Evolutionary conservation across 1,139 yeast species (phyloP), one percentile per base, ranked within the genome.

Genomic region (Kazachstania sp.): DNA sequence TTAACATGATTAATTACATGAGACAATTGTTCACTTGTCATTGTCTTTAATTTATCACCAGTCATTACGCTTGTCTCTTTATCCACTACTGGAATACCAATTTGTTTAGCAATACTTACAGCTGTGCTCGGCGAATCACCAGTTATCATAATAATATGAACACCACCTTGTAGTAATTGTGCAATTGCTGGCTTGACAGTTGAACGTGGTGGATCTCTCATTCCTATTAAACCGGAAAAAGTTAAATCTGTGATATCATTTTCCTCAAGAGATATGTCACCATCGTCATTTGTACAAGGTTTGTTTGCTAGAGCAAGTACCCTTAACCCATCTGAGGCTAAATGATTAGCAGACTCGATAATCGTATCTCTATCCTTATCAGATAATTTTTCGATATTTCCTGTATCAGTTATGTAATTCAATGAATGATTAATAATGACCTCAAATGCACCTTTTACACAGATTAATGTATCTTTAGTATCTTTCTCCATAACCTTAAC

Each of bases 131-230:
- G 95, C 39, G 90, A 78, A 66, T 92, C 98, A 56, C 98, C 98
- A 16, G 98, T 92, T 56, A 92, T 88, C 97, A 92, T 92, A 46
- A 92, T 85, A n/a, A 92, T 88, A 62, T 86, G 95, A 37, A 92
- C 97, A 44, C 97, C 95, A 52, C 97, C 95, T 60, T 81, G 81
- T 74, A 87, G 75, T 52, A 92, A 73, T 52, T 79, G 71, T 15
- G 84, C 76, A 51, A 92, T 77, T 1, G 95, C 82, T 48, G 74
- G 70, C 46, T 78, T 75, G 5, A 88, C 97, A 52, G 83, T 81
- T 8, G 90, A 83, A 61, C 97, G 78, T 47, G 97, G 97, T n/a
- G 98, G 98, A 68, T 92, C 97, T 57, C 86, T 86, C 95, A 92
- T 87, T 48, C 96, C 97, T 54, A 86, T 73, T 41, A 92, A 69